Conservation (phyloP, 2,329 filamentous ascomycete genomes). For the Magnaporthiopsis rhizophila region DNA sequence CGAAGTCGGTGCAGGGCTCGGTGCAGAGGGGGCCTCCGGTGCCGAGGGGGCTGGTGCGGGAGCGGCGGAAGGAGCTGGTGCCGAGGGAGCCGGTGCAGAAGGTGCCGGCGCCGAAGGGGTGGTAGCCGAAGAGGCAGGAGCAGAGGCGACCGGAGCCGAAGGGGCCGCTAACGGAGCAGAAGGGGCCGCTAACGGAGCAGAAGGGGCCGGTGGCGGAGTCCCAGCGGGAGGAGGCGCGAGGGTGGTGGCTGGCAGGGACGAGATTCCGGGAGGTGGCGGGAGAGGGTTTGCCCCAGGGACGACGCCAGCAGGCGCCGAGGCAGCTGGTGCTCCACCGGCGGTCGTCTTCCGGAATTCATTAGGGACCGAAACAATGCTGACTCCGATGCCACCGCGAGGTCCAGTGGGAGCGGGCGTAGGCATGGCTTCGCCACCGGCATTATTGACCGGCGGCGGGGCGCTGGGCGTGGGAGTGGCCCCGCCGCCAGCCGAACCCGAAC, state of each 20-base stretch:
- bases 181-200: neutral
- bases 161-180: neutral
- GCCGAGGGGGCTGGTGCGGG: neutral
- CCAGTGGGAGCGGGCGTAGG: neutral
- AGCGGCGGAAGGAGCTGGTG: neutral
- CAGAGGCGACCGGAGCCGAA: neutral
- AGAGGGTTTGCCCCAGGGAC: neutral
- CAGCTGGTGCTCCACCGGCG: neutral
- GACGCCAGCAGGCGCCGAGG: neutral
- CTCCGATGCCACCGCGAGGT: constrained; percentile 2
- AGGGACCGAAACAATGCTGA: neutral
- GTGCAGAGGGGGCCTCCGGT: too few relatives aligned
- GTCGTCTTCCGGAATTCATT: neutral
- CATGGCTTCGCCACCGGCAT: neutral
- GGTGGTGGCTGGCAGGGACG: neutral
- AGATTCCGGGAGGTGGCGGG: neutral
- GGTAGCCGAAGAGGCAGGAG: neutral
- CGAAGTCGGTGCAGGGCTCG: neutral
- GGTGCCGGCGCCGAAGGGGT: neutral
- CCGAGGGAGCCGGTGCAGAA: neutral
- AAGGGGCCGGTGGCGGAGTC: neutral
- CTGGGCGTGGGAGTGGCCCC: neutral
- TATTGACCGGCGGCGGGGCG: neutral
- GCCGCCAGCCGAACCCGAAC: neutral
- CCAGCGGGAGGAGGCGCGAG: neutral